Evolutionary conservation across 345 rosid species (phyloP).

Genomic region (Excoecaria cochinchinensis): DNA sequence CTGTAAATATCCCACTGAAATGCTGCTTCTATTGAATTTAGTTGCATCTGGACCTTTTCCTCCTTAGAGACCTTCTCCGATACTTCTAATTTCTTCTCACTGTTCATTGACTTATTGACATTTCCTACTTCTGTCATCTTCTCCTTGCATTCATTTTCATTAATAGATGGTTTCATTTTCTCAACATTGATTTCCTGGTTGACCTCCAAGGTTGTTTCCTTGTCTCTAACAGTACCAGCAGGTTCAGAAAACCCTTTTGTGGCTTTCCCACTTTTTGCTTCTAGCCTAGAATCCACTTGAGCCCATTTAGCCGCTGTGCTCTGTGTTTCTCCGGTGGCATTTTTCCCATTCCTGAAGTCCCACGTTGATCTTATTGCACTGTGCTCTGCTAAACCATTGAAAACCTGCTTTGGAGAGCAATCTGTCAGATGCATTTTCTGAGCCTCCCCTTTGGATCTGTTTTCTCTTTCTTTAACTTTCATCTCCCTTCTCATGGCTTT

Average conservation of each 20-base stretch:
- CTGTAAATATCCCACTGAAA: conserved; percentile 23
- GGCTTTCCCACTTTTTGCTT: conserved; percentile 32
- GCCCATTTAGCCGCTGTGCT: conserved; percentile 17
- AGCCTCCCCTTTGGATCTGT: conserved; percentile 36
- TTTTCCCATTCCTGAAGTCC: conserved; percentile 23
- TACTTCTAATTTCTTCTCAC: conserved; percentile 29
- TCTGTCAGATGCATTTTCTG: conserved; percentile 23
- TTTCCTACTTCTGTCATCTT: conserved; percentile 19
- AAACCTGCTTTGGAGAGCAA: conserved; percentile 27
- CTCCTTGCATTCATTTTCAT: conserved; percentile 32
- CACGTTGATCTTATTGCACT: conserved; percentile 21
- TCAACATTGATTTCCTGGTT: conserved; percentile 36
- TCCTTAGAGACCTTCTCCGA: conserved; percentile 33
- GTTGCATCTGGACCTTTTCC: conserved; percentile 33
- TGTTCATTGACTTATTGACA: conserved; percentile 35
- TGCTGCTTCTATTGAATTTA: conserved; percentile 34
- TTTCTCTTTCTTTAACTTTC: conserved; percentile 34
- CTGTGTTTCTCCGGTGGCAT: conserved; percentile 26
- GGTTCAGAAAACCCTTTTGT: conserved; percentile 22
- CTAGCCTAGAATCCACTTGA: conserved; percentile 31
- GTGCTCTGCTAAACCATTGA: conserved; percentile 12
- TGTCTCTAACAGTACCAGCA: conserved; percentile 4
- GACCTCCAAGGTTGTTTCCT: conserved; percentile 13
- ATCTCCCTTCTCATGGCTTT: conserved; percentile 32
- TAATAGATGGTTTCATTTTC: conserved; percentile 27